Percentiles rank a stretch among this genome's conserved stretches.
These are phyloP conservation scores for Cystobasidium onofrii DNA, from an alignment of 768 basidiomycete genomes.

Conservation along the genomic window DNA sequence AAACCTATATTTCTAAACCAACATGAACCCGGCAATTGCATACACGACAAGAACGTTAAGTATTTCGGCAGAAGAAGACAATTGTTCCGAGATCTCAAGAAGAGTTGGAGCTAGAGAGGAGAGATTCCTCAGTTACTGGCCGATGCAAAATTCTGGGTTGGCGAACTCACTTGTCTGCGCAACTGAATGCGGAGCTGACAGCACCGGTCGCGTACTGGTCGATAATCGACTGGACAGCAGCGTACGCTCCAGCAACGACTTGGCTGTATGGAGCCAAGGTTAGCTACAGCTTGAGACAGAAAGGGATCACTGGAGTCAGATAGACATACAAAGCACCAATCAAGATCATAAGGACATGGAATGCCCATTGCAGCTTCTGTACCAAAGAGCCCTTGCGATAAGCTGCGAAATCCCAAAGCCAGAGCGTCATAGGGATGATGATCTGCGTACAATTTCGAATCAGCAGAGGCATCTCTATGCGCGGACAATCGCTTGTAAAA, in stretches of 20 bases:
- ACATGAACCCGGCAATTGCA: no score
- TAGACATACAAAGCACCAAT: neutral
- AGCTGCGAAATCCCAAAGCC: neutral
- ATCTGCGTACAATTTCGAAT: no score
- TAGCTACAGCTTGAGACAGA: neutral
- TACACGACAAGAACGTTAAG: no score
- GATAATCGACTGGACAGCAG: neutral
- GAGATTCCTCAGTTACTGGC: no score
- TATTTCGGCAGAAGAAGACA: no score
- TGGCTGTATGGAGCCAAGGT: neutral
- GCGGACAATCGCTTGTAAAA: neutral
- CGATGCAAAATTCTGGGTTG: no score
- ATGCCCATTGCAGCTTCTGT: neutral
- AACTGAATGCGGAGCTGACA: neutral
- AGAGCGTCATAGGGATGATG: neutral
- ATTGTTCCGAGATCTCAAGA: no score
- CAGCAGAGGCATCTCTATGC: no score
- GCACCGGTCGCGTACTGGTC: neutral
- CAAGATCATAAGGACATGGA: neutral
- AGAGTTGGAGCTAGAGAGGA: no score
- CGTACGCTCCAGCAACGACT: neutral
- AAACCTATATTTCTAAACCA: no score
- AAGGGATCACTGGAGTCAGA: no score
- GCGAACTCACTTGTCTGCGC: constrained; percentile 8
- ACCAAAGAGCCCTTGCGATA: neutral